Percentiles rank a stretch among this genome's conserved stretches.
phyloP scores from a whole-genome alignment of 225 moss, liverwort and hornwort genomes.

The Pseudoscleropodium purum region DNA sequence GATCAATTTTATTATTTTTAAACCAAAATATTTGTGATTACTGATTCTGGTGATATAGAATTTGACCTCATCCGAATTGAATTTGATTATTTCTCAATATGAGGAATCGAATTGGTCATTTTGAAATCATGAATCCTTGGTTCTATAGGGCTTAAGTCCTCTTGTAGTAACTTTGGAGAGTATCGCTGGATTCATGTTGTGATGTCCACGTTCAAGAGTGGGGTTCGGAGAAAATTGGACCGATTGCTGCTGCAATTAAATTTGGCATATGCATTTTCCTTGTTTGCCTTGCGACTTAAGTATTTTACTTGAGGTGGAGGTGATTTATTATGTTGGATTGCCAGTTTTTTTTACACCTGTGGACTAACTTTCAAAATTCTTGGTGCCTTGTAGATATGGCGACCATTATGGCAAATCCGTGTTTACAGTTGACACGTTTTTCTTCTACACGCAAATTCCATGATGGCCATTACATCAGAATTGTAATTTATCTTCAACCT shows the following conservation, averaged over 20 bases:
- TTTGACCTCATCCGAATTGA: not conserved
- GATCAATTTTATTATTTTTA: not conserved
- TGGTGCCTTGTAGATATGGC: conserved; percentile 31
- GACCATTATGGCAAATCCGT: conserved; percentile 19
- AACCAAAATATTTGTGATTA: not conserved
- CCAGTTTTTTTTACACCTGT: not conserved
- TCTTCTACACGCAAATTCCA: conserved; percentile 3
- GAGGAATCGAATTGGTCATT: not conserved
- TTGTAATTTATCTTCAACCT: conserved; percentile 13
- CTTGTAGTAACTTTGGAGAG: not conserved
- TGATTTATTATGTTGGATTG: not conserved
- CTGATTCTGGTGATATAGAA: not conserved
- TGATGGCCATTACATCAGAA: conserved; percentile 9
- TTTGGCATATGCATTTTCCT: not conserved
- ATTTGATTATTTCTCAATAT: not conserved
- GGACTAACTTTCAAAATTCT: not conserved
- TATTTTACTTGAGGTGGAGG: not conserved
- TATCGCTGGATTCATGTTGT: not conserved
- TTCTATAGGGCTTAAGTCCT: not conserved
- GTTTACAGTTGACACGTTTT: conserved; percentile 13
- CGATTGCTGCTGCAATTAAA: not conserved
- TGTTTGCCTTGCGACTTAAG: not conserved
- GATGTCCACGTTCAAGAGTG: not conserved
- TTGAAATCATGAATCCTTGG: not conserved
- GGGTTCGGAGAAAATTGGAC: not conserved